phyloP scores from a whole-genome alignment of 2,329 filamentous ascomycete species.

The Domatiomyces catenatus region DNA sequence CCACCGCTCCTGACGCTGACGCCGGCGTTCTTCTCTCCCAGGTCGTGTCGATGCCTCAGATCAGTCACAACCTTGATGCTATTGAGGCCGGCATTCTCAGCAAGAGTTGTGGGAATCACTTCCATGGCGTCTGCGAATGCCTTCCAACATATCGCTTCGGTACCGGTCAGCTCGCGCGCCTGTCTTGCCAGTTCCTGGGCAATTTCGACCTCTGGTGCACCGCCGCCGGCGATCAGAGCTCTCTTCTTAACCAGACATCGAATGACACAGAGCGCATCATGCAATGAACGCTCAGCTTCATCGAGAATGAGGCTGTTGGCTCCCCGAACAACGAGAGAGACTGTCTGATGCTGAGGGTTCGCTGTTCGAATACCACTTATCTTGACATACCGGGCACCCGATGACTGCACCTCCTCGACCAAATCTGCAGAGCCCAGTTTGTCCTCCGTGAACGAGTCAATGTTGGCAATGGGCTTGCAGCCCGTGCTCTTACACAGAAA shows the following conservation, averaged over 20 bases:
- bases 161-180: conserved; percentile 69
- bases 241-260: conserved; percentile 98
- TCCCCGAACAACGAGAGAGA: conserved; percentile 86
- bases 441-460: conserved; percentile 97
- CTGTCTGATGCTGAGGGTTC: conserved; percentile 49
- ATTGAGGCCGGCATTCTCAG: conserved; percentile 94
- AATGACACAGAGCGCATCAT: conserved; percentile 95
- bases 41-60: conserved; percentile 80
- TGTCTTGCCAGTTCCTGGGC: conserved; percentile 71
- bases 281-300: conserved; percentile 88
- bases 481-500: conserved; percentile 99
- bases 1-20: conserved; percentile 97
- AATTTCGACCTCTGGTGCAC: conserved; percentile 92
- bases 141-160: conserved; percentile 97
- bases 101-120: conserved; percentile 88
- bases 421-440: conserved; percentile 90
- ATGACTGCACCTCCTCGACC: conserved; percentile 77
- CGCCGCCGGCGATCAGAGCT: conserved; percentile 92
- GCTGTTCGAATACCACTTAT: conserved; percentile 76
- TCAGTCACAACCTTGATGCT: conserved; percentile 98
- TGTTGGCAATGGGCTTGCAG: conserved; percentile 96
- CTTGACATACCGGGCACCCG: conserved; percentile 85
- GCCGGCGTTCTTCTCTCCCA: conserved; percentile 88
- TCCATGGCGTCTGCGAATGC: conserved; percentile 96
- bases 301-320: conserved; percentile 91